Base-by-base conservation (phyloP, 2,329 filamentous ascomycete species). In the Hypoxylon rubiginosum region DNA sequence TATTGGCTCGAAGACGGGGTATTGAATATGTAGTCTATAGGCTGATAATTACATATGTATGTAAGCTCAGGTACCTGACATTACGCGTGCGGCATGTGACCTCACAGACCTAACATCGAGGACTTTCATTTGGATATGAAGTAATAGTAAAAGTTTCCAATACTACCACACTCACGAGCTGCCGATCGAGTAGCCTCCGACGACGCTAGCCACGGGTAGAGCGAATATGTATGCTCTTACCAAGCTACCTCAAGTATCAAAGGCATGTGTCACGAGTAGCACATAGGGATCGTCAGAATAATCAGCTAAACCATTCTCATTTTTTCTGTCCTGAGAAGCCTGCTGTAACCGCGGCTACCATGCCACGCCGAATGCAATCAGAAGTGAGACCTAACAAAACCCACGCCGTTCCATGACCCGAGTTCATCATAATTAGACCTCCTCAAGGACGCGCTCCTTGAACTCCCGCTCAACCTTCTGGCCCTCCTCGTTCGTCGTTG, bases 391-490 rank as follows among this genome's bases (percentile, higher is more conserved):
- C 80, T 81, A 78, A 77, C 76, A 81, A 80, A 81, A 80, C 77
- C 80, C 81, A 79, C 80, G 80, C 80, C 79, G 79, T 80, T 75
- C 78, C 80, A 80, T 78, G 78, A 78, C 77, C 75, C 76, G 78
- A 76, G 67, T 67, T 72, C 68, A 75, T 76, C 79, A 73, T 72
- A 78, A 86, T 94, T 93, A 98, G 85, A 98, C 96, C 82, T 89
- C 90, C 82, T 97, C 93, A 78, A 97, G 89, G 79, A 97, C 93
- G 79, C 88, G 89, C 91, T 99, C 95, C 92, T 97, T 97, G 92
- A 98, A 99, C 86, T 99, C 95, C 81, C 94, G 88, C 90, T 98
- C 96, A 75, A 97, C 93, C 93, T 97, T 98, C 86, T 97, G 93
- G 79, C 96, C 96, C 82, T 94, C 90, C 85, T 99, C 96, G 82